Percentiles rank a stretch among this genome's conserved stretches.
Evolutionary conservation across 2,329 filamentous ascomycete species (phyloP).

Genomic region (Penicillium sp.): DNA sequence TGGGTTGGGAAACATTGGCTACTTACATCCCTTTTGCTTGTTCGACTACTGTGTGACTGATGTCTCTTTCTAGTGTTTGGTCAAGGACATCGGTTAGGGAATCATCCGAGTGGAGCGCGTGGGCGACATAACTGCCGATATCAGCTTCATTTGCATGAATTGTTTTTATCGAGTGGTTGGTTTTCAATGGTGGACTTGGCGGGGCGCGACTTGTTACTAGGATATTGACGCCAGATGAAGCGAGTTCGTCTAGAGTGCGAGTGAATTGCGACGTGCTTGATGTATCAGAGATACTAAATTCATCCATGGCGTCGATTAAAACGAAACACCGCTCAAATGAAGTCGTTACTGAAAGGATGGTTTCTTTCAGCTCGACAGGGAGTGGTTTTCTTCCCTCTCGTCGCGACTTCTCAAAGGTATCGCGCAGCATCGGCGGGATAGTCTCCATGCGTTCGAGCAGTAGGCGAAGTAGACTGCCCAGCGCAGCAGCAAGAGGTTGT

Average conservation of each 20-base stretch:
- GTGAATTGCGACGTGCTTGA: neutral
- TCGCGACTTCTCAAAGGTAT: neutral
- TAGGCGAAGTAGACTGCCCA: neutral
- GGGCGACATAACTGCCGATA: neutral
- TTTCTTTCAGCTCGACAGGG: neutral
- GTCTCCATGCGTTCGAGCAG: neutral
- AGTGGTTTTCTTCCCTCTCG: neutral
- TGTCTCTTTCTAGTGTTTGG: neutral
- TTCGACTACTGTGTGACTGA: neutral
- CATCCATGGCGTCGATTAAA: neutral
- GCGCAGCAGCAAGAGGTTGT: neutral
- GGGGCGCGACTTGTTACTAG: neutral
- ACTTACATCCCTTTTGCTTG: conserved; percentile 1
- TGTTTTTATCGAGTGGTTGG: neutral
- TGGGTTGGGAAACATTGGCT: neutral
- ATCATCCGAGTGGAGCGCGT: neutral
- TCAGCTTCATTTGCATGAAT: neutral
- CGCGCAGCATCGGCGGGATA: neutral
- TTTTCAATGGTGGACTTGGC: neutral
- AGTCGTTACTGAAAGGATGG: neutral
- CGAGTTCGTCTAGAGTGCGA: neutral
- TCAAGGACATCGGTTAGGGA: neutral
- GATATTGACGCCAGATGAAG: neutral
- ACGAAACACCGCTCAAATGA: neutral
- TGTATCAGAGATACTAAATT: neutral